Base-by-base conservation (phyloP, 495 filamentous ascomycete species). In the Pyronema domesticum region DNA sequence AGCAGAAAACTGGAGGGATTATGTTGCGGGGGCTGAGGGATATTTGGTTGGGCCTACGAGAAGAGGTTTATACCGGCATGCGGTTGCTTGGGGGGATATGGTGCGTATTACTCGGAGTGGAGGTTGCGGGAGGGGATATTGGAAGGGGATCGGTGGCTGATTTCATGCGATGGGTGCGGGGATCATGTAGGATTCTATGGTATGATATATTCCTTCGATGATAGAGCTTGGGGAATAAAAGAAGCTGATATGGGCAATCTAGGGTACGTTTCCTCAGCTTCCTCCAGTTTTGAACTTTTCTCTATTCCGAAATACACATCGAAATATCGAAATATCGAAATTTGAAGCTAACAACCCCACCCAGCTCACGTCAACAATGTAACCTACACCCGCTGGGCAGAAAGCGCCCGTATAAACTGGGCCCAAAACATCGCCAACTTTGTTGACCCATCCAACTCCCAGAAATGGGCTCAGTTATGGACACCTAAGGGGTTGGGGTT, bases 31-130 rank as follows among this genome's bases (percentile, higher is more conserved):
- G 0, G 79, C 78, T 55, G 84, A 94, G 60, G 89, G 89, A 4
- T 96, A 82, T 64, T 63, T 95, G 56, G 82, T 83, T 0, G 78
- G 74, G 14, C 73, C 74, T 49, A 72, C 75, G 54, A 69, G 81
- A 5, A 72, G 76, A 51, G 84, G 86, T 3, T 64, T 93, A 39
- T 80, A 77, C 55, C 67, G 76, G n/a, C 80, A 86, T 60, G 71
- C 75, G 65, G 80, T 95, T 17, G 82, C 80, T 0, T 95, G 86
- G 88, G 88, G 86, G 35, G 89, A 96, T 70, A 87, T 89, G 85
- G 88, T 84, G 74, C 33, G 50, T 42, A 8, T 19, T n/a, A 10
- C n/a, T 46, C 51, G 36, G 6, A 6, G n/a, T 6, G 23, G 35
- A 30, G 35, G n/a, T n/a, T n/a, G 13, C 5, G 30, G 18, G 47